These are phyloP conservation scores for Candolleomyces efflorescens DNA, from an alignment of 768 basidiomycete species.

Conservation along the genomic window DNA sequence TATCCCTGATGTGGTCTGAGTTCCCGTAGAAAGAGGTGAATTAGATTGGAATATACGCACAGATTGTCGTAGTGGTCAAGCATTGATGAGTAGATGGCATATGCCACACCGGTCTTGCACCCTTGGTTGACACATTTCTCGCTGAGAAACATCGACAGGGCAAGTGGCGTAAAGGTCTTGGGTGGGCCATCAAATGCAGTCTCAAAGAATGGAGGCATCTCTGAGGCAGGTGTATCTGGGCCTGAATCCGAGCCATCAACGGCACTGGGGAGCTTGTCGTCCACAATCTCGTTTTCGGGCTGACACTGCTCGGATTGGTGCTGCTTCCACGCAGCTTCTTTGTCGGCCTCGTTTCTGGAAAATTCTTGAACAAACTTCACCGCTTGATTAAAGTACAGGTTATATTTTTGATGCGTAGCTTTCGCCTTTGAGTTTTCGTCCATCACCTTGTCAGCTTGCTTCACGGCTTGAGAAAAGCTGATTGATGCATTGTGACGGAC, in stretches of 20 bases:
- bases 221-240: background rate
- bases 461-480: no score
- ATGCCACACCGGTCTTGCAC: background rate
- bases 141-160: background rate
- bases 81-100: background rate
- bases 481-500: no score
- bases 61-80: background rate
- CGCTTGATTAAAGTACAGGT: no score
- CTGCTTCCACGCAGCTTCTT: no score
- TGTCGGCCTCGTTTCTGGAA: no score
- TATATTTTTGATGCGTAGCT: no score
- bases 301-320: no score
- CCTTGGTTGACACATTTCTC: background rate
- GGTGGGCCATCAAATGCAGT: background rate
- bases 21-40: background rate
- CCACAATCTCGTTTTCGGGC: no score
- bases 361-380: no score
- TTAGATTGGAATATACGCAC: background rate
- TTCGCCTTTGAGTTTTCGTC: no score
- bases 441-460: no score
- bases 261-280: background rate
- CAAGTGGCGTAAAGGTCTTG: background rate
- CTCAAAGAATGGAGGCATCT: background rate
- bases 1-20: slow-evolving; percentile 7
- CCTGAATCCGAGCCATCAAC: background rate